phyloP scores from a whole-genome alignment of 2,329 filamentous ascomycete genomes.

The Penicillium sp. region DNA sequence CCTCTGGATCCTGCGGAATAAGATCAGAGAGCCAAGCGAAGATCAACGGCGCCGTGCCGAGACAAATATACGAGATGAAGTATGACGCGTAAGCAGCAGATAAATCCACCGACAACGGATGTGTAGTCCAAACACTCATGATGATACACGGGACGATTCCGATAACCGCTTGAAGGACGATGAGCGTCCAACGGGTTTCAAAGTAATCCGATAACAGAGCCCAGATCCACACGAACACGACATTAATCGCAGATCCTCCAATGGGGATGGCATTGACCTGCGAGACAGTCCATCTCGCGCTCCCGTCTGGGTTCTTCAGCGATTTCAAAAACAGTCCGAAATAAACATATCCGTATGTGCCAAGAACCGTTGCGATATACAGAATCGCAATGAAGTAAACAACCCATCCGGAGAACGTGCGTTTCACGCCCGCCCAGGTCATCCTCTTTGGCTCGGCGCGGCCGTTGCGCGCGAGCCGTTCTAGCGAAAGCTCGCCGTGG shows the following conservation, averaged over 20 bases:
- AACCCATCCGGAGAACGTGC: conserved; percentile 46
- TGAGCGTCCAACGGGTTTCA: conserved; percentile 51
- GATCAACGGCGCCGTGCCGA: conserved; percentile 53
- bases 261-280: conserved; percentile 52
- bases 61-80: conserved; percentile 49
- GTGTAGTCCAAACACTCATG: conserved; percentile 55
- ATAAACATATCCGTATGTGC: conserved; percentile 45
- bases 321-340: conserved; percentile 25
- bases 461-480: conserved; percentile 44
- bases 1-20: conserved; percentile 51
- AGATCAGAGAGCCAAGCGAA: conserved; percentile 54
- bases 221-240: conserved; percentile 55
- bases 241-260: conserved; percentile 49
- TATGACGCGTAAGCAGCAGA: conserved; percentile 52
- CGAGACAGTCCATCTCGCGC: conserved; percentile 42
- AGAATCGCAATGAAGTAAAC: conserved; percentile 48
- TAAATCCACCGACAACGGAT: conserved; percentile 44
- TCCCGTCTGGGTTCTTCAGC: conserved; percentile 38
- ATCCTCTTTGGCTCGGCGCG: conserved; percentile 48
- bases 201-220: conserved; percentile 52
- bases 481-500: conserved; percentile 45
- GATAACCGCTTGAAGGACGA: conserved; percentile 49
- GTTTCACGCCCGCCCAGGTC: conserved; percentile 44
- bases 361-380: conserved; percentile 48
- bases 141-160: conserved; percentile 49